These are phyloP conservation scores for Pyrenopolyporus hunteri DNA, from an alignment of 495 filamentous ascomycete genomes.

Conservation along the genomic window DNA sequence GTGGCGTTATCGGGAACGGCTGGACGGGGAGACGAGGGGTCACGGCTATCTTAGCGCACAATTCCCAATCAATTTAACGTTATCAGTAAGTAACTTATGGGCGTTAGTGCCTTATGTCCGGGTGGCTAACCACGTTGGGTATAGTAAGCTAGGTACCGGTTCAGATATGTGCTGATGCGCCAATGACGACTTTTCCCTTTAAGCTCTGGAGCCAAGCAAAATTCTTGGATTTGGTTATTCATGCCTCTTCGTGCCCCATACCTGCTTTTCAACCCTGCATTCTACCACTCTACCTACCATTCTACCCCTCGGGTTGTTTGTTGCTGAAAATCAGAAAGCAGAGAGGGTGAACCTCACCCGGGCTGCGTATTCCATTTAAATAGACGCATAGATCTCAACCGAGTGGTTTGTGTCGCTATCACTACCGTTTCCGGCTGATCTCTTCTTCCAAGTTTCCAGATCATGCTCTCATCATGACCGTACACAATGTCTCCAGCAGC, in stretches of 20 bases:
- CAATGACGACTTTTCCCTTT: conserved; percentile 35
- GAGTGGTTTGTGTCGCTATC: not conserved
- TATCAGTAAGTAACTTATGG: conserved; percentile 2
- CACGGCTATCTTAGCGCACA: conserved; percentile 18
- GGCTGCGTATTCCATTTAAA: not conserved
- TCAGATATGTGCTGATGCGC: conserved; percentile 31
- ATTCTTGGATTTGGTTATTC: conserved; percentile 26
- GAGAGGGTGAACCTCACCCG: conserved; percentile 7
- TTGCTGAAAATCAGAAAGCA: conserved; percentile 1
- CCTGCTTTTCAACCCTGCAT: too few species aligned
- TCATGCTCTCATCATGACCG: conserved; percentile 43
- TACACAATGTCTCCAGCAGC: conserved; percentile 51
- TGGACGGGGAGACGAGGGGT: not conserved
- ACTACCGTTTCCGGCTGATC: not conserved
- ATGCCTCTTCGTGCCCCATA: conserved; percentile 11
- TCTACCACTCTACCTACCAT: conserved; percentile 6
- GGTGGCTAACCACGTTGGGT: too few species aligned
- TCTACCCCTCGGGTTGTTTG: conserved; percentile 15
- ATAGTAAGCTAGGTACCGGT: too few species aligned
- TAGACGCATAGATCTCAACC: conserved; percentile 21
- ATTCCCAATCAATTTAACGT: conserved; percentile 9
- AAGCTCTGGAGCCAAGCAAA: conserved; percentile 18
- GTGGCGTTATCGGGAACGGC: conserved; percentile 21
- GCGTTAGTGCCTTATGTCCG: conserved; percentile 12
- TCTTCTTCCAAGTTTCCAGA: not conserved